Conservation (phyloP, 176 grass and related monocot genomes). For the Oryza rufipogon region DNA sequence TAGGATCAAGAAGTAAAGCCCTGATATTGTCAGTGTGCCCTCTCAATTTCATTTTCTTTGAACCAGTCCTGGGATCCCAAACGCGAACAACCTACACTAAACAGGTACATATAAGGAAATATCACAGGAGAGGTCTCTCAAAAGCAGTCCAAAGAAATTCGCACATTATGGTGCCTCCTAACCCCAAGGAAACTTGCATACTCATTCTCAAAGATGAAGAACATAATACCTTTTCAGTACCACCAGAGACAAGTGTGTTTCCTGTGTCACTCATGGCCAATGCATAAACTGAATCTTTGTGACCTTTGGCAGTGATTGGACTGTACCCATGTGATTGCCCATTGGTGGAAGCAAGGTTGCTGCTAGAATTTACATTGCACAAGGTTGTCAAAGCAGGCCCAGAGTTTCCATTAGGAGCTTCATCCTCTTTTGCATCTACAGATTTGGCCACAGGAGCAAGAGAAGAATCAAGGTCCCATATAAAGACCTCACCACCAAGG, state of each 20-base stretch:
- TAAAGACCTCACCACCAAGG: conserved; percentile 93
- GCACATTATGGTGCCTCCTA: not conserved
- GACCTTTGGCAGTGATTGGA: conserved; percentile 82
- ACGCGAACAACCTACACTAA: conserved; percentile 82
- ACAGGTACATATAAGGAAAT: conserved; percentile 23
- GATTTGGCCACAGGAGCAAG: conserved; percentile 72
- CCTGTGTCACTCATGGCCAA: conserved; percentile 93
- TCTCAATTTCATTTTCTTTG: conserved; percentile 94
- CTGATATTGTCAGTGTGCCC: conserved; percentile 96
- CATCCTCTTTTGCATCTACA: conserved; percentile 70
- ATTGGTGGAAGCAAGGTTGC: conserved; percentile 62
- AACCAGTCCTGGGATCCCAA: conserved; percentile 87
- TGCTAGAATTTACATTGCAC: conserved; percentile 58
- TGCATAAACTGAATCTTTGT: conserved; percentile 99
- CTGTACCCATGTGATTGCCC: conserved; percentile 74
- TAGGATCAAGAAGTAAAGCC: conserved; percentile 89
- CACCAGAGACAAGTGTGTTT: conserved; percentile 90
- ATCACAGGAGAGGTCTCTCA: conserved; percentile 15
- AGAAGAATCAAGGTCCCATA: conserved; percentile 96
- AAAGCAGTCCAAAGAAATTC: not conserved
- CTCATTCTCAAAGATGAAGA: conserved; percentile 9
- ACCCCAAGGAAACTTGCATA: conserved; percentile 1
- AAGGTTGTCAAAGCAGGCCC: conserved; percentile 69
- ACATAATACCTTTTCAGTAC: conserved; percentile 84
- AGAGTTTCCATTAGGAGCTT: conserved; percentile 72